Evolutionary conservation across 2,329 filamentous ascomycete species (phyloP).

Genomic region (Aspergillus caelatus): DNA sequence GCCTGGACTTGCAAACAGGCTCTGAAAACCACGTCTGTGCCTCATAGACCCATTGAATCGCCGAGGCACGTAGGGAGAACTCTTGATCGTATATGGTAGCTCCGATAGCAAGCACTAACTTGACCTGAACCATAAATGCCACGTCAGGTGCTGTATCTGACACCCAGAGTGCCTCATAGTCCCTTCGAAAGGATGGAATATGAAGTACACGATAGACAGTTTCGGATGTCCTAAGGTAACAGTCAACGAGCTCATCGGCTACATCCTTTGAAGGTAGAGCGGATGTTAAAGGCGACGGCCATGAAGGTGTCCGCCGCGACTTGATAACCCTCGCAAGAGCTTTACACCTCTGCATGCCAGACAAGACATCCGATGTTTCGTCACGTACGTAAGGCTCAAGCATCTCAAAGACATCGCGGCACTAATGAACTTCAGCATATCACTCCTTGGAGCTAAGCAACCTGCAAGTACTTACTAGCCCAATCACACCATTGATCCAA

Average conservation of each 20-base stretch:
- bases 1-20: constrained; percentile 56
- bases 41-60: constrained; percentile 60
- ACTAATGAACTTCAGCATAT: constrained; percentile 12
- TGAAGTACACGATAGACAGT: constrained; percentile 60
- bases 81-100: constrained; percentile 53
- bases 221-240: constrained; percentile 60
- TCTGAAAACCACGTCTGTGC: constrained; percentile 58
- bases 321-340: constrained; percentile 57
- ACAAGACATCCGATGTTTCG: constrained; percentile 39
- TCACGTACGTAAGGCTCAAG: constrained; percentile 47
- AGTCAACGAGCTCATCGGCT: constrained; percentile 54
- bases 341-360: constrained; percentile 56
- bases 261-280: constrained; percentile 49
- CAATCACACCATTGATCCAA: constrained; percentile 54
- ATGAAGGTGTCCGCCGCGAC: constrained; percentile 49
- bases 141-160: constrained; percentile 32
- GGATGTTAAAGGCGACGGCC: constrained; percentile 47
- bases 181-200: constrained; percentile 56
- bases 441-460: background rate
- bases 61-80: constrained; percentile 54
- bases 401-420: constrained; percentile 42
- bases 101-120: constrained; percentile 62
- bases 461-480: constrained; percentile 42
- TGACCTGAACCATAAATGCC: constrained; percentile 58
- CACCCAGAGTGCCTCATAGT: constrained; percentile 59